Percentiles rank a stretch among this genome's conserved stretches.
phyloP scores from a whole-genome alignment of 2,329 filamentous ascomycete genomes.

The Bretziella fagacearum region DNA sequence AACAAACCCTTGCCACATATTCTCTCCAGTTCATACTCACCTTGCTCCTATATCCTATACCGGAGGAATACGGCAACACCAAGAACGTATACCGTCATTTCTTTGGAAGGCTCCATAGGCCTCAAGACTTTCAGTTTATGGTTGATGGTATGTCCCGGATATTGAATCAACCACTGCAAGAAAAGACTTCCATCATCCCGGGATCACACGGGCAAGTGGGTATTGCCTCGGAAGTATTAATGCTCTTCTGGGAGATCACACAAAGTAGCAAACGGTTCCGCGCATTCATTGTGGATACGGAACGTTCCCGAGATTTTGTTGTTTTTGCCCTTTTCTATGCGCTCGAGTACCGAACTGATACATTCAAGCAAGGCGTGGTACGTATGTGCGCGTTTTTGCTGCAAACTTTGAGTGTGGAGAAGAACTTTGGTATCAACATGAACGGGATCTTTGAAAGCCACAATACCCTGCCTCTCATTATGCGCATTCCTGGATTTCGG shows the following conservation, averaged over 20 bases:
- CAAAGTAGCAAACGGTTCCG: conserved; percentile 97
- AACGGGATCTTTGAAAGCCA: conserved; percentile 82
- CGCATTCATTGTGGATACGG: conserved; percentile 92
- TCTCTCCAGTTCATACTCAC: conserved; percentile 81
- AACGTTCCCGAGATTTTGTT: conserved; percentile 81
- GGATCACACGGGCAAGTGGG: conserved; percentile 31
- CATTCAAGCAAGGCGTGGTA: conserved; percentile 78
- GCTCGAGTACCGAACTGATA: conserved; percentile 70
- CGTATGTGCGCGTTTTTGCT: conserved; percentile 96
- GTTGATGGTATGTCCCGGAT: conserved; percentile 88
- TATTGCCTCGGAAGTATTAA: conserved; percentile 88
- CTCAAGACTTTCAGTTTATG: conserved; percentile 95
- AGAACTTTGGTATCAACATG: conserved; percentile 74
- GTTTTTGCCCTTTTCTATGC: conserved; percentile 84
- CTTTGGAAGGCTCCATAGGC: conserved; percentile 71
- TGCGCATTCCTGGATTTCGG: conserved; percentile 67
- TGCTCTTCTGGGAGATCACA: conserved; percentile 92
- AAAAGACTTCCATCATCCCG: conserved; percentile 74
- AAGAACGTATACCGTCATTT: conserved; percentile 95
- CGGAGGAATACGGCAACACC: conserved; percentile 50
- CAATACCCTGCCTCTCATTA: conserved; percentile 65
- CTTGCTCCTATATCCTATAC: conserved; percentile 71
- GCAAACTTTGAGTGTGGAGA: conserved; percentile 86
- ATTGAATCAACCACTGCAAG: conserved; percentile 79
- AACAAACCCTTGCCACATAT: conserved; percentile 80